Evolutionary conservation across 441 rosid genomes (phyloP), one percentile per base, ranked within the genome.

Genomic region (Gossypium davidsonii): DNA sequence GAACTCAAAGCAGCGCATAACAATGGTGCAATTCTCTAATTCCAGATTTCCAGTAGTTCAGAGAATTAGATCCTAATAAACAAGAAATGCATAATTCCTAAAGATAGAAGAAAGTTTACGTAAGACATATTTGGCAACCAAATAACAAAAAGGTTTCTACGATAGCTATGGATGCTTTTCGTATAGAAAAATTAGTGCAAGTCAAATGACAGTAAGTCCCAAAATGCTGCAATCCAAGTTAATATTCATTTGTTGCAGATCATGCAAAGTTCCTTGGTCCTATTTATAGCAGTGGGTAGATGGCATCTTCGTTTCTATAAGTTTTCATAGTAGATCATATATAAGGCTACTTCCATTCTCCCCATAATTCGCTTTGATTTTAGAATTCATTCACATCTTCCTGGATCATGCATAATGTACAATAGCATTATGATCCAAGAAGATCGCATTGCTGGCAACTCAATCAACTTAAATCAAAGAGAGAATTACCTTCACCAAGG

Each of bases 401-500:
- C 31, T 25, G 23, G 10, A 15, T 67, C 25, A 67, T 26, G 39
- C 59, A 49, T 51, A n/a, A 70, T 26, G 53, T 23, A 71, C 25
- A 56, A 37, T 25, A 23, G 65, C 64, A 71, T 48, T 39, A 9
- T 1, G 12, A 31, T n/a, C 51, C 37, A 15, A 1, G 23, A 69
- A 70, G 25, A 61, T 64, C 70, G 67, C 25, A 39, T 48, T 48
- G 51, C 12, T 1, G 23, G 48, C 37, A 67, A 61, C 58, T 23
- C 44, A 61, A 48, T 14, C 39, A 71, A 58, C 66, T 58, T 25
- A 39, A 60, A 26, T 23, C 18, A 8, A 71, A 77, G 73, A 14
- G 57, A 55, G 25, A 63, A 74, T 70, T 86, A 95, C 99, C 97
- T 95, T 95, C 78, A 95, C 99, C 76, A 95, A 81, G 61, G 99